phyloP scores from a whole-genome alignment of 75 land plant genomes.

The Pseudotsuga menziesii region DNA sequence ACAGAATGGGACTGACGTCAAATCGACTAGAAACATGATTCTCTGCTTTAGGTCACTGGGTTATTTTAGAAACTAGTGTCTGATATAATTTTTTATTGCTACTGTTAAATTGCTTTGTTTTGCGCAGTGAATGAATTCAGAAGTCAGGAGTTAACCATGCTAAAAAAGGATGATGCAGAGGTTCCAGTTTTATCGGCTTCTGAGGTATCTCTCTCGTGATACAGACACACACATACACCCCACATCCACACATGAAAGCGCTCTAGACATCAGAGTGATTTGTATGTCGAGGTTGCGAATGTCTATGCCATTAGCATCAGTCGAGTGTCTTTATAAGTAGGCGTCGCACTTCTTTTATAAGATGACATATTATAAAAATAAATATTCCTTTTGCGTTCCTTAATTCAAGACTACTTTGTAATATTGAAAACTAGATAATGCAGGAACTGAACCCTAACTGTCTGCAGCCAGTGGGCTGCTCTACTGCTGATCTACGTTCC shows the following conservation, averaged over 20 bases:
- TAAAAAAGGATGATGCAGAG: not conserved
- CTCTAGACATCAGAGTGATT: not conserved
- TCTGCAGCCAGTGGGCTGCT: no score
- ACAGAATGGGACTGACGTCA: no score
- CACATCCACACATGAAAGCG: not conserved
- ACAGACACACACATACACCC: not conserved
- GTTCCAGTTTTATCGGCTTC: not conserved
- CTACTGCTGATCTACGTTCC: no score
- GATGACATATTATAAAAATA: not conserved
- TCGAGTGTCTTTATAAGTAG: not conserved
- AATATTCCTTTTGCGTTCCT: no score
- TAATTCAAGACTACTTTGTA: no score
- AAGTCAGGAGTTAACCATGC: constrained; percentile 4
- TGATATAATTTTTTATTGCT: no score
- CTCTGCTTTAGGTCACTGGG: no score
- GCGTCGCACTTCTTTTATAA: not conserved
- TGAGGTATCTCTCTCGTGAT: not conserved
- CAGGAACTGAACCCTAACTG: no score
- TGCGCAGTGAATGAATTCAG: not conserved
- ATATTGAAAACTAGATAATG: no score
- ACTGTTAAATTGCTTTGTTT: not conserved
- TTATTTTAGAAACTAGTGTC: no score
- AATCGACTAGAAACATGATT: no score
- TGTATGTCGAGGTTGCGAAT: not conserved
- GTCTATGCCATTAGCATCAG: not conserved